These are phyloP conservation scores for Colletotrichum sp. DNA, from an alignment of 2,329 filamentous ascomycete genomes.

Conservation along the genomic window DNA sequence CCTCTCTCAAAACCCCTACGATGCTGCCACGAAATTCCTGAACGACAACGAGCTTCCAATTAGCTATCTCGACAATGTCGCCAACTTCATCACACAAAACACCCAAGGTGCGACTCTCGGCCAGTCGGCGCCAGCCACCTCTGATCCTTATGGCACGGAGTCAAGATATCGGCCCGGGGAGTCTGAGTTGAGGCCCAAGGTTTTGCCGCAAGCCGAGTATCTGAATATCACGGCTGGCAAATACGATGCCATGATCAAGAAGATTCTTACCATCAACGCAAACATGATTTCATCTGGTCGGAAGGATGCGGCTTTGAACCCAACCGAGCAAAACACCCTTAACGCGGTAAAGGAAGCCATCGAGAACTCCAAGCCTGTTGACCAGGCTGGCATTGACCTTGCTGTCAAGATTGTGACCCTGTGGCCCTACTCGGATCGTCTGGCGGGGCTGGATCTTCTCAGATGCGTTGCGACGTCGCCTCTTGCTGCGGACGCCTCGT, in stretches of 20 bases:
- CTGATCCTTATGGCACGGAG: constrained; percentile 81
- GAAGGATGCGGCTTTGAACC: constrained; percentile 77
- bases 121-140: constrained; percentile 52
- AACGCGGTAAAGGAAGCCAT: constrained; percentile 67
- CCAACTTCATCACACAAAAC: constrained; percentile 90
- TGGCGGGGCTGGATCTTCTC: constrained; percentile 86
- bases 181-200: constrained; percentile 71
- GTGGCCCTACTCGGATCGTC: constrained; percentile 82
- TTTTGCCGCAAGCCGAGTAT: constrained; percentile 81
- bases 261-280: constrained; percentile 77
- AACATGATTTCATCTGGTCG: constrained; percentile 72
- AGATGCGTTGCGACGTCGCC: constrained; percentile 80
- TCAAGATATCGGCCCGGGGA: constrained; percentile 80
- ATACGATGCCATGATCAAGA: constrained; percentile 74
- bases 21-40: constrained; percentile 89
- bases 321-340: constrained; percentile 71
- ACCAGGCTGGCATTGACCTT: constrained; percentile 61
- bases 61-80: constrained; percentile 87
- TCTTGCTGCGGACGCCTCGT: constrained; percentile 65
- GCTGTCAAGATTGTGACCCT: constrained; percentile 74
- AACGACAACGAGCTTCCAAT: constrained; percentile 87
- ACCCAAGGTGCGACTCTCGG: constrained; percentile 88
- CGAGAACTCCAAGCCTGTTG: constrained; percentile 59
- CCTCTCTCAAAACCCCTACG: constrained; percentile 89
- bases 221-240: constrained; percentile 80